phyloP scores from a whole-genome alignment of 2,329 filamentous ascomycete genomes.

The Nothophaeocryptopus gaeumannii region DNA sequence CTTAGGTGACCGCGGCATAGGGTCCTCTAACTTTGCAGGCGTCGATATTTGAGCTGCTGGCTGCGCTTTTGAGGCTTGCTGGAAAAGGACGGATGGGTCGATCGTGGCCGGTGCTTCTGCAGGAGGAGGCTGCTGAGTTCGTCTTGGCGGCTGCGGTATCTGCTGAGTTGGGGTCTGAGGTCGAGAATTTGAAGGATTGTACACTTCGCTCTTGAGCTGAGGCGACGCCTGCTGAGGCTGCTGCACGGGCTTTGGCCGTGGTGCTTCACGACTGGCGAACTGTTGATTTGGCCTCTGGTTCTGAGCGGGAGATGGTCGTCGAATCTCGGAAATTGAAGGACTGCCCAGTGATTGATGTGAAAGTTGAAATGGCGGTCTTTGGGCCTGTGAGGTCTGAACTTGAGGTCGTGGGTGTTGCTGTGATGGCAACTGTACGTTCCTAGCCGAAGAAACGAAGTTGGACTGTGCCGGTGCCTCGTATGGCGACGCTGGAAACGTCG shows the following conservation, averaged over 20 bases:
- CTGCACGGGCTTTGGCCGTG: neutral
- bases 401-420: slow-evolving; percentile 2
- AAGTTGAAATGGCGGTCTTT: slow-evolving; percentile 5
- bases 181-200: too few relatives aligned
- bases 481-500: neutral
- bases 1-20: slow-evolving; percentile 25
- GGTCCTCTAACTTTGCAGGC: slow-evolving; percentile 4
- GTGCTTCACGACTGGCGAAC: neutral
- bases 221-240: neutral
- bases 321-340: neutral
- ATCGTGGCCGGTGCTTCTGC: neutral
- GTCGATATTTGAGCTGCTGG: too few relatives aligned
- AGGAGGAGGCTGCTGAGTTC: too few relatives aligned
- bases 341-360: neutral
- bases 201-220: slow-evolving; percentile 8
- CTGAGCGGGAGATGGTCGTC: slow-evolving; percentile 3
- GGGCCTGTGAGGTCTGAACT: slow-evolving; percentile 6
- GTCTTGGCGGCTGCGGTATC: too few relatives aligned
- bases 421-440: slow-evolving; percentile 1
- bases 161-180: too few relatives aligned
- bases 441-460: neutral
- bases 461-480: slow-evolving; percentile 2
- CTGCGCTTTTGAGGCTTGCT: too few relatives aligned
- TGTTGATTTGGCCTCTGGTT: neutral
- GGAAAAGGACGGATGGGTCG: neutral